Evolutionary conservation across 2,329 filamentous ascomycete species (phyloP).

Genomic region (Bipolaris sorokiniana): DNA sequence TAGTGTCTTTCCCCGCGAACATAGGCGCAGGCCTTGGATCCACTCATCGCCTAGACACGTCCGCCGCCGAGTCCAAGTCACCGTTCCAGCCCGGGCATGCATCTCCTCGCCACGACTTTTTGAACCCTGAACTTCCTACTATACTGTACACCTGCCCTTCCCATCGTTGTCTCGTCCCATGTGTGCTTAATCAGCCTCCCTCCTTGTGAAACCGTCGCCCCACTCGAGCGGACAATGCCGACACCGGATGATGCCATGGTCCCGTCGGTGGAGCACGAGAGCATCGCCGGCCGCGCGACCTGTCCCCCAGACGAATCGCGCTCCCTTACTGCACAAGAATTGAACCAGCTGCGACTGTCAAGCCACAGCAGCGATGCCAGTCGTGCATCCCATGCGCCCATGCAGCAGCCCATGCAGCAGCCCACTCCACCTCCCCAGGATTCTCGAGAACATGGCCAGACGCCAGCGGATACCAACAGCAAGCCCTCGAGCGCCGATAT

Average conservation of each 20-base stretch:
- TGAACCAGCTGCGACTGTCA: conserved; percentile 37
- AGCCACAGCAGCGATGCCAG: conserved; percentile 25
- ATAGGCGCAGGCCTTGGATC: conserved; percentile 30
- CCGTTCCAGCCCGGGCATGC: conserved; percentile 15
- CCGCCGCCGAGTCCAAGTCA: conserved; percentile 23
- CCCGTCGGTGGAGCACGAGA: conserved; percentile 50
- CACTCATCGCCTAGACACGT: conserved; percentile 25
- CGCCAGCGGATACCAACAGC: conserved; percentile 28
- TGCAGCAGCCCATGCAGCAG: conserved; percentile 45
- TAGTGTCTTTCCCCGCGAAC: conserved; percentile 39
- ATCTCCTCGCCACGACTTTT: conserved; percentile 18
- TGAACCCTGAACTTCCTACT: conserved; percentile 12
- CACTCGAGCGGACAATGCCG: conserved; percentile 53
- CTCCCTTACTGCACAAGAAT: conserved; percentile 34
- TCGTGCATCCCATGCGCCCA: conserved; percentile 23
- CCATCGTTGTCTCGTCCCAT: conserved; percentile 23
- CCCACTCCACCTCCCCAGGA: conserved; percentile 46
- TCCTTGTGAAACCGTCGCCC: conserved; percentile 38
- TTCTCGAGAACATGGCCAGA: conserved; percentile 23
- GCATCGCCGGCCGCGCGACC: conserved; percentile 54
- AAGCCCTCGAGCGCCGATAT: conserved; percentile 42
- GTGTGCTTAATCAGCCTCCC: conserved; percentile 19
- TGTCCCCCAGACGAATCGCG: conserved; percentile 58
- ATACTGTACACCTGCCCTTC: conserved; percentile 11
- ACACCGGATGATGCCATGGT: conserved; percentile 54